Conservation (phyloP, 768 basidiomycete species). For the Gymnopilus junonius region DNA sequence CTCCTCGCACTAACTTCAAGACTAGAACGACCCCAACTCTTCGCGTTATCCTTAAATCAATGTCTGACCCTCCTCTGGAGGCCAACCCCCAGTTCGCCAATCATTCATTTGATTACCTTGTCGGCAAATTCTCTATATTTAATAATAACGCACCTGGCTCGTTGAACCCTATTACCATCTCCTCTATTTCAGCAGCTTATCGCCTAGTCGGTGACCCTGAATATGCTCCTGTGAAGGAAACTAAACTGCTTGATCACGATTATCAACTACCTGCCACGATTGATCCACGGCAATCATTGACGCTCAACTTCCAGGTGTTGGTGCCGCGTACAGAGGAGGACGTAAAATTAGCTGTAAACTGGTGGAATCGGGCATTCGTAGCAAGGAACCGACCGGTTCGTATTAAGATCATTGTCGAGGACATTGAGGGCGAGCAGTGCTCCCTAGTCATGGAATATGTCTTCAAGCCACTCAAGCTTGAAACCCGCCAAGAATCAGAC, state of each 20-base stretch:
- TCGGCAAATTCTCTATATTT: slow-evolving; percentile 38
- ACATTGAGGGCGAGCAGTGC: slow-evolving; percentile 44
- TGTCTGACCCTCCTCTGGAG: slow-evolving; percentile 38
- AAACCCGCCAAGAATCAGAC: slow-evolving; percentile 28
- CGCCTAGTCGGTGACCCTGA: slow-evolving; percentile 39
- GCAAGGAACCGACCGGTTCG: slow-evolving; percentile 40
- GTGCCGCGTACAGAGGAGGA: slow-evolving; percentile 41
- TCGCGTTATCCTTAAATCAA: slow-evolving; percentile 36
- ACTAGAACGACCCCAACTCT: slow-evolving; percentile 32
- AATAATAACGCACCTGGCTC: slow-evolving; percentile 42
- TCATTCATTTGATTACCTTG: slow-evolving; percentile 31
- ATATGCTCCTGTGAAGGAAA: slow-evolving; percentile 32
- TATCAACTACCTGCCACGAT: slow-evolving; percentile 35
- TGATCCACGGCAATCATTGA: slow-evolving; percentile 40
- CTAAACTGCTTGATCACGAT: slow-evolving; percentile 27
- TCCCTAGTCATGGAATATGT: slow-evolving; percentile 44
- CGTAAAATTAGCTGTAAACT: slow-evolving; percentile 27
- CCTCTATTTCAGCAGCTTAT: slow-evolving; percentile 35
- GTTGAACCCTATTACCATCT: too few relatives aligned
- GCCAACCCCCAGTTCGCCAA: slow-evolving; percentile 36
- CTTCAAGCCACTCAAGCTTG: slow-evolving; percentile 31
- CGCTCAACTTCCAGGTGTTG: slow-evolving; percentile 31
- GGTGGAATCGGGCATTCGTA: slow-evolving; percentile 39
- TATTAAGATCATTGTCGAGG: too few relatives aligned
- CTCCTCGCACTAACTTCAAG: slow-evolving; percentile 42